Evolutionary conservation across 163 green algal genomes (phyloP).

Genomic region (Volvox carteri): DNA sequence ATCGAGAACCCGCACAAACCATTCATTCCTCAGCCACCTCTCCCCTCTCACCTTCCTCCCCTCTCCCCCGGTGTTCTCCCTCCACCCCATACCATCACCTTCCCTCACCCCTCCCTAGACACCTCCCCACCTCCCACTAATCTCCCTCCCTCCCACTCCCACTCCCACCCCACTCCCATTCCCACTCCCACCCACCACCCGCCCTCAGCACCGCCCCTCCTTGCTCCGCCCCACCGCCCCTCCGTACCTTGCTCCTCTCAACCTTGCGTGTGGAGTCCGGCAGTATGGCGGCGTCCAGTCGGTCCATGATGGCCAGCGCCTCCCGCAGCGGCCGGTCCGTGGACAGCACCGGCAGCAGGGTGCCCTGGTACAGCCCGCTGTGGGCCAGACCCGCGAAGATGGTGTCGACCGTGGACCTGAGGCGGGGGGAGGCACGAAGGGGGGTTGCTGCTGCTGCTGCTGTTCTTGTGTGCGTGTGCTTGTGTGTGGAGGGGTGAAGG

Average conservation of each 20-base stretch:
- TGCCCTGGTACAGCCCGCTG: conserved; percentile 56
- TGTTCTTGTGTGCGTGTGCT: neutral
- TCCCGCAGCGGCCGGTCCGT: conserved; percentile 65
- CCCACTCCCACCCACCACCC: too few species aligned
- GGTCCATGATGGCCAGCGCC: conserved; percentile 49
- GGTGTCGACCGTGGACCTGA: conserved; percentile 19
- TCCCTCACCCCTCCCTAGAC: too few species aligned
- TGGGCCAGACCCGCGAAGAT: conserved; percentile 63
- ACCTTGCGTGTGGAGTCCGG: conserved; percentile 80
- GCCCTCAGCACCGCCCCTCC: too few species aligned
- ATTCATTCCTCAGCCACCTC: too few species aligned
- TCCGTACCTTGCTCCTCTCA: conserved; percentile 63
- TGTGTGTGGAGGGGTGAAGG: neutral
- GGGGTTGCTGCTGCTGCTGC: too few species aligned
- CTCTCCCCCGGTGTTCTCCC: too few species aligned
- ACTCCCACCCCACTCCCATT: too few species aligned
- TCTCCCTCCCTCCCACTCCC: neutral
- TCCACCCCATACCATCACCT: too few species aligned
- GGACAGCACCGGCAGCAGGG: conserved; percentile 63
- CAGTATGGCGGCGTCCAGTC: conserved; percentile 68
- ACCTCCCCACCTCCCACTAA: neutral
- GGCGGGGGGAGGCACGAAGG: too few species aligned
- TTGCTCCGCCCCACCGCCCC: neutral
- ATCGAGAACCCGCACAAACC: too few species aligned
- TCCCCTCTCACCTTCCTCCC: too few species aligned